Evolutionary conservation across 31 red algal species (phyloP).

Genomic region (Odonthalia washingtoniensis): DNA sequence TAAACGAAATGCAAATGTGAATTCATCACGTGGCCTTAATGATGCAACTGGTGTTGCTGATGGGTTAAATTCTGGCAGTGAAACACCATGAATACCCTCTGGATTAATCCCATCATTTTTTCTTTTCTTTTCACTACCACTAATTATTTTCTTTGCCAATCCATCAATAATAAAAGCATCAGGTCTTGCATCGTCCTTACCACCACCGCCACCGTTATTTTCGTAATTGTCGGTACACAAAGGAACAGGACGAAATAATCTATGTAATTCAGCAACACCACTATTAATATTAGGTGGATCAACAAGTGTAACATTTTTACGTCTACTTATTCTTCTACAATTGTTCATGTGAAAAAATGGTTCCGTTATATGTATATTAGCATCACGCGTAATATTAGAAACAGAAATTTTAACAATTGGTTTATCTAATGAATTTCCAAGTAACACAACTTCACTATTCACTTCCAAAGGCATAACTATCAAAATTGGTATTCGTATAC

Average conservation of each 20-base stretch:
- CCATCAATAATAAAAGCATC: neutral
- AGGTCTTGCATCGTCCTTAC: constrained; percentile 33
- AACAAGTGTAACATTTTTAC: neutral
- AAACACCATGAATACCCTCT: constrained; percentile 56
- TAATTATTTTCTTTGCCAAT: neutral
- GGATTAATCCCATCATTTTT: too few relatives aligned
- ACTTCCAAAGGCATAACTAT: constrained; percentile 62
- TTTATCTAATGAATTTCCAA: neutral
- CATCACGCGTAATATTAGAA: constrained; percentile 60
- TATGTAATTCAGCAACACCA: constrained; percentile 17
- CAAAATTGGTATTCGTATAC: constrained; percentile 34
- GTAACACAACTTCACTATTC: constrained; percentile 29
- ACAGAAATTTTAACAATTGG: constrained; percentile 48
- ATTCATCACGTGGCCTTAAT: constrained; percentile 65
- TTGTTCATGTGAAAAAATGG: constrained; percentile 63
- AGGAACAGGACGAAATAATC: constrained; percentile 54
- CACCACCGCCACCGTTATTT: constrained; percentile 4
- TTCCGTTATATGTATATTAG: constrained; percentile 44
- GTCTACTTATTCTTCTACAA: constrained; percentile 23
- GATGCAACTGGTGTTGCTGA: constrained; percentile 33
- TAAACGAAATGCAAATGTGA: constrained; percentile 70
- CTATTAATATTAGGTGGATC: constrained; percentile 19
- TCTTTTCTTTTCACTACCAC: neutral
- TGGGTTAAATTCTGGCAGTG: constrained; percentile 64
- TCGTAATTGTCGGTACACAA: constrained; percentile 34